phyloP scores from a whole-genome alignment of 176 grass and related monocot genomes.

The Eremochloa ophiuroides region DNA sequence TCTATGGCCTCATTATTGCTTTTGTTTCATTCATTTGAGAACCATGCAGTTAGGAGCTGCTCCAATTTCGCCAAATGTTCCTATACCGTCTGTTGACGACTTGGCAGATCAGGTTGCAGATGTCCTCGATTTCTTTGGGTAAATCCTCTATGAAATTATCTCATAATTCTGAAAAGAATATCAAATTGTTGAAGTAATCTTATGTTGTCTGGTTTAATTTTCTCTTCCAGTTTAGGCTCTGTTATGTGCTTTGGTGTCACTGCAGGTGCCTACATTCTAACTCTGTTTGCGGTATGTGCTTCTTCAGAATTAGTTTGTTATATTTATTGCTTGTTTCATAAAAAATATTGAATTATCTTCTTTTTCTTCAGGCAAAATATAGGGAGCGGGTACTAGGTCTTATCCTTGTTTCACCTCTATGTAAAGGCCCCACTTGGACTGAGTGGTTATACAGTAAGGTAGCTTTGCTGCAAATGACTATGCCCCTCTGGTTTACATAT shows the following conservation, averaged over 20 bases:
- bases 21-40: slow-evolving; percentile 38
- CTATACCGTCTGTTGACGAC: slow-evolving; percentile 76
- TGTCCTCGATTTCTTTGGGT: slow-evolving; percentile 97
- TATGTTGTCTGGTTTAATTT: slow-evolving; percentile 36
- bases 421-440: slow-evolving; percentile 86
- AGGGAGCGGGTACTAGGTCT: slow-evolving; percentile 90
- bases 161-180: neutral
- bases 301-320: slow-evolving; percentile 9
- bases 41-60: slow-evolving; percentile 86
- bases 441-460: slow-evolving; percentile 98
- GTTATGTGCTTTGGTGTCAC: slow-evolving; percentile 98
- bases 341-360: slow-evolving; percentile 7
- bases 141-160: slow-evolving; percentile 22
- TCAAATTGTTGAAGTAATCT: slow-evolving; percentile 8
- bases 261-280: slow-evolving; percentile 95
- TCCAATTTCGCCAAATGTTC: slow-evolving; percentile 69
- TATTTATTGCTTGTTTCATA: neutral
- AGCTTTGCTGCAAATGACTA: slow-evolving; percentile 9
- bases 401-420: slow-evolving; percentile 90
- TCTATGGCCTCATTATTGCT: slow-evolving; percentile 31
- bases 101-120: slow-evolving; percentile 89
- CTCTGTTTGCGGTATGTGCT: slow-evolving; percentile 82
- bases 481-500: neutral
- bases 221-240: slow-evolving; percentile 74
- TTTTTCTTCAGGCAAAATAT: slow-evolving; percentile 74